Base-by-base conservation (phyloP, 2,329 filamentous ascomycete species). In the Boeremia lycopersici region DNA sequence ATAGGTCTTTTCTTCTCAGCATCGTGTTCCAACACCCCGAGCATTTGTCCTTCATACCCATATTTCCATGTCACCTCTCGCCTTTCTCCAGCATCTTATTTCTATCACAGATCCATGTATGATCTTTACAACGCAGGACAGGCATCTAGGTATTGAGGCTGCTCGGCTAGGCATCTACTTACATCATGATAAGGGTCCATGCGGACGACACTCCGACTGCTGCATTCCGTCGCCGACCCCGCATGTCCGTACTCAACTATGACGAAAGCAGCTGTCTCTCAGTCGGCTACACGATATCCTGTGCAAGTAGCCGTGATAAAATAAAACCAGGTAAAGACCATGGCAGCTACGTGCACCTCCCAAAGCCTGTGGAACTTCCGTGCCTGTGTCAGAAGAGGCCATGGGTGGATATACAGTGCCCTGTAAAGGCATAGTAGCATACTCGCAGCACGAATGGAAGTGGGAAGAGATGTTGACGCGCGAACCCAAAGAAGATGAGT, bases 401-500 rank as follows among this genome's bases (percentile, higher is more conserved):
- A 55, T 53, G 44, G 30, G 39, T 19, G 45, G 48, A 38, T 61
- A 57, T 42, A 61, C 59, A 25, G 42, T 61, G 17, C 49, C 59
- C 7, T 59, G 56, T 31, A 59, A 59, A 46, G 59, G 53, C 46
- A 61, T 61, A 47, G 49, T 61, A 13, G 56, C 59, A 17, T 59
- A 58, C 48, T 56, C 53, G 4, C 59, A 61, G 38, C 56, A 61
- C 31, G 50, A 56, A 9, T 61, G 59, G 59, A 51, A 54, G 34
- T 61, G 46, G 45, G 56, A 59, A 47, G 53, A 59, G 23, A 25
- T 61, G 7, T 36, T 59, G 13, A 61, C 59, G 15, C 61, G 76
- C 23, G 61, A 73, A 28, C 68, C 74, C 6, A 60, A 67, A 15
- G 71, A 78, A 1, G 77, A 81, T 34, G 82, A 85, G 65, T 70